phyloP scores from a whole-genome alignment of 2,329 filamentous ascomycete species.

The Alternaria sp. region DNA sequence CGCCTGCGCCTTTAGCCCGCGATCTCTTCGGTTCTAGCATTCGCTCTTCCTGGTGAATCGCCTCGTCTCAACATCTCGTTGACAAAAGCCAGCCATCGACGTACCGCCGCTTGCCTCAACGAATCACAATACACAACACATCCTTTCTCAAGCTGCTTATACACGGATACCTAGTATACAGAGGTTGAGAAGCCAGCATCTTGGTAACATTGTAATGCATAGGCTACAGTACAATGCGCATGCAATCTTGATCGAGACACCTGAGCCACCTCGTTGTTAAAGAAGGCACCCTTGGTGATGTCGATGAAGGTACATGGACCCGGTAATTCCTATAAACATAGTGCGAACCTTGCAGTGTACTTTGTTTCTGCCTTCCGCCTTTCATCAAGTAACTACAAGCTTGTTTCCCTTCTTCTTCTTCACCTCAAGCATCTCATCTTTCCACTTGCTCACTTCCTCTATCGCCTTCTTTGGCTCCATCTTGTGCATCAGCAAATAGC shows the following conservation, averaged over 20 bases:
- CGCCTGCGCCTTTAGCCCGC: not conserved
- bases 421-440: slow-evolving; percentile 43
- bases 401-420: slow-evolving; percentile 40
- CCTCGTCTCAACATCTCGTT: not conserved
- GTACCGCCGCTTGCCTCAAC: not conserved
- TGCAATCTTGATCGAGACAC: too few relatives aligned
- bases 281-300: not conserved
- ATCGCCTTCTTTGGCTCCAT: slow-evolving; percentile 58
- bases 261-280: not conserved
- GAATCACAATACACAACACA: not conserved
- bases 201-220: not conserved
- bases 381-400: slow-evolving; percentile 10
- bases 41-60: not conserved
- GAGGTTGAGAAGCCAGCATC: not conserved
- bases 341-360: not conserved
- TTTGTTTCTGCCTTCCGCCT: not conserved
- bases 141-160: not conserved
- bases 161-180: not conserved
- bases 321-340: not conserved
- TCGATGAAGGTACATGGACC: not conserved
- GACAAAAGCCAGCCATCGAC: not conserved
- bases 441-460: slow-evolving; percentile 55
- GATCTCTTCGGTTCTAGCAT: not conserved
- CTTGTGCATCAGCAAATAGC: slow-evolving; percentile 61
- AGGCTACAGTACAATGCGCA: not conserved